Evolutionary conservation across 1,284 basidiomycete genomes (phyloP).

Genomic region (Sporisorium sorghi): DNA sequence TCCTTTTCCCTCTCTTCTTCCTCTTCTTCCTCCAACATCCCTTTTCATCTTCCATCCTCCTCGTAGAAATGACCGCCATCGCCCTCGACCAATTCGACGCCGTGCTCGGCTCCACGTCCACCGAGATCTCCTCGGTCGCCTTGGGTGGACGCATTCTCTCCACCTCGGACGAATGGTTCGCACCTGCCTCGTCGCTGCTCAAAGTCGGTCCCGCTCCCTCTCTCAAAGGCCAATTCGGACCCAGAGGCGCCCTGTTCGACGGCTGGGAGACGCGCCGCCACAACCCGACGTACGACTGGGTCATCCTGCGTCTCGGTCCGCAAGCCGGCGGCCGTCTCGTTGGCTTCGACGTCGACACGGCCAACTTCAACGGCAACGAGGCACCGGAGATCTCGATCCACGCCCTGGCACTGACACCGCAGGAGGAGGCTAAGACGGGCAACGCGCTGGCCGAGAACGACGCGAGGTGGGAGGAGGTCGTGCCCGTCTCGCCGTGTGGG

Average conservation of each 20-base stretch:
- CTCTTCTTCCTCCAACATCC: constrained; percentile 1
- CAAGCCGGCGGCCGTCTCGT: constrained; percentile 75
- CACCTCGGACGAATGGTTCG: constrained; percentile 96
- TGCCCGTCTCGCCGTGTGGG: constrained; percentile 71
- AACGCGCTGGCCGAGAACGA: constrained; percentile 59
- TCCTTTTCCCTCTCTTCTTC: neutral
- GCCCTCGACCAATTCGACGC: constrained; percentile 44
- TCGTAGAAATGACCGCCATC: constrained; percentile 35
- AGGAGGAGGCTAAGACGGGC: constrained; percentile 39
- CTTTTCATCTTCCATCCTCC: neutral
- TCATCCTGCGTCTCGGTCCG: constrained; percentile 86
- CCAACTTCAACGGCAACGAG: constrained; percentile 97
- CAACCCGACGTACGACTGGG: constrained; percentile 91
- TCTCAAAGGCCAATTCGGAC: constrained; percentile 92
- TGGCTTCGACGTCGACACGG: constrained; percentile 95
- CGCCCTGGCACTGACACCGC: constrained; percentile 41
- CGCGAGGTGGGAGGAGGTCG: constrained; percentile 59
- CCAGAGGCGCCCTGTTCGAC: constrained; percentile 91
- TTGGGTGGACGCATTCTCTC: constrained; percentile 81
- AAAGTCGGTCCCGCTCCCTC: constrained; percentile 70
- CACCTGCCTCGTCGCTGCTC: constrained; percentile 84
- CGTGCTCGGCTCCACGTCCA: constrained; percentile 54
- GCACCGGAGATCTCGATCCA: constrained; percentile 61
- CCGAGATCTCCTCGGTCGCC: constrained; percentile 86
- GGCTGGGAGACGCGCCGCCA: constrained; percentile 95